Evolutionary conservation across 257 asterid species (phyloP).

Genomic region (Fraxinus pennsylvanica): DNA sequence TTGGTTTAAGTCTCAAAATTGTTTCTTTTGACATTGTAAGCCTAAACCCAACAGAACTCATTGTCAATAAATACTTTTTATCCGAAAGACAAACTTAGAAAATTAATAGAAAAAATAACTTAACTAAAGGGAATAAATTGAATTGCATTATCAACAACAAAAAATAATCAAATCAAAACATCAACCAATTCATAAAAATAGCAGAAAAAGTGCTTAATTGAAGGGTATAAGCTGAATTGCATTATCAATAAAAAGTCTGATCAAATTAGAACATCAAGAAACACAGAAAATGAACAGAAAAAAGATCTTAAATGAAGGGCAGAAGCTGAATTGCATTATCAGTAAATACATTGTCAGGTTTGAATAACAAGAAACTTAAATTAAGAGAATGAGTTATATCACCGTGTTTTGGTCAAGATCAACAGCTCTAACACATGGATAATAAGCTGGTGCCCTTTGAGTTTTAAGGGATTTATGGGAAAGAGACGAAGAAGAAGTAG

Average conservation of each 20-base stretch:
- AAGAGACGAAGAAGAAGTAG: conserved; percentile 32
- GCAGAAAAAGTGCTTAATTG: not conserved
- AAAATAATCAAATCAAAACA: too few relatives aligned
- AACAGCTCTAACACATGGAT: conserved; percentile 74
- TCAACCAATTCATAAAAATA: not conserved
- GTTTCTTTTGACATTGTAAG: too few relatives aligned
- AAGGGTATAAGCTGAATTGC: not conserved
- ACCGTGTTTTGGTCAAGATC: conserved; percentile 96
- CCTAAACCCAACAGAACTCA: not conserved
- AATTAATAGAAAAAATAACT: not conserved
- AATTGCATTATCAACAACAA: not conserved
- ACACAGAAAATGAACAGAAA: too few relatives aligned
- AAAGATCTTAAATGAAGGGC: not conserved
- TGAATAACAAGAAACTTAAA: not conserved
- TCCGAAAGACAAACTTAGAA: not conserved
- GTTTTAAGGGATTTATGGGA: conserved; percentile 36
- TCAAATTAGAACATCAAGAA: not conserved
- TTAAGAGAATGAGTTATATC: not conserved
- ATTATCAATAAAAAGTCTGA: not conserved
- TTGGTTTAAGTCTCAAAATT: too few relatives aligned
- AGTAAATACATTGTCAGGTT: not conserved
- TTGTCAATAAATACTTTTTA: not conserved
- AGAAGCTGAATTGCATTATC: not conserved
- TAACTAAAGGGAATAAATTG: not conserved
- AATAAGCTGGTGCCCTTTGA: conserved; percentile 45